Percentiles rank a stretch among this genome's conserved stretches.
Conservation (phyloP, 345 rosid genomes). For the Camelina hispida region DNA sequence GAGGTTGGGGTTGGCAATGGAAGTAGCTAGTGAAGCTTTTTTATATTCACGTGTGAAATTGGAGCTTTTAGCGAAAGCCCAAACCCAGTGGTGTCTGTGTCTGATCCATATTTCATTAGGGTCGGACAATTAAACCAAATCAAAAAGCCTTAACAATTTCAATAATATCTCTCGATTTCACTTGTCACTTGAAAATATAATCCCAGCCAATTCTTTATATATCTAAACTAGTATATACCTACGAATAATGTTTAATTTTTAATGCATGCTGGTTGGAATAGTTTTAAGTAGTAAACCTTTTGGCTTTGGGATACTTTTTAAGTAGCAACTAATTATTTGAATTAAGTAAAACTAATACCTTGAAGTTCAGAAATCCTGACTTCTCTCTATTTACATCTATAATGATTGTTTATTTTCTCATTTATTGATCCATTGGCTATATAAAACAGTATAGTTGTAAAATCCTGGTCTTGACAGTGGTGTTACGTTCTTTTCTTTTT, state of each 20-base stretch:
- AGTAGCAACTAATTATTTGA: neutral
- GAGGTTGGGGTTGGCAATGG: neutral
- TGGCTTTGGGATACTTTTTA: neutral
- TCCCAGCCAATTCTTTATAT: no score
- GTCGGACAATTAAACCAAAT: neutral
- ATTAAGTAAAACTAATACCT: neutral
- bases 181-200: neutral
- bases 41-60: neutral
- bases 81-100: conserved; percentile 6
- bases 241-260: no score
- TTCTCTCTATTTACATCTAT: conserved; percentile 12
- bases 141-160: neutral
- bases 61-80: neutral
- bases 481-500: no score
- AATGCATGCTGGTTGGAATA: no score
- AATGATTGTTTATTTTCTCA: conserved; percentile 6
- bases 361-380: neutral
- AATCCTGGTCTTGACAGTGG: neutral
- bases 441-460: neutral
- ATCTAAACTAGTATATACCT: no score
- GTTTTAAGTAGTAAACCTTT: no score
- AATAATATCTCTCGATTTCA: neutral
- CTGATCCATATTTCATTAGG: conserved; percentile 2
- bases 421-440: conserved; percentile 15
- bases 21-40: neutral